Conservation (phyloP, 1,139 yeast species). For the Nakaseomyces delphensis region DNA sequence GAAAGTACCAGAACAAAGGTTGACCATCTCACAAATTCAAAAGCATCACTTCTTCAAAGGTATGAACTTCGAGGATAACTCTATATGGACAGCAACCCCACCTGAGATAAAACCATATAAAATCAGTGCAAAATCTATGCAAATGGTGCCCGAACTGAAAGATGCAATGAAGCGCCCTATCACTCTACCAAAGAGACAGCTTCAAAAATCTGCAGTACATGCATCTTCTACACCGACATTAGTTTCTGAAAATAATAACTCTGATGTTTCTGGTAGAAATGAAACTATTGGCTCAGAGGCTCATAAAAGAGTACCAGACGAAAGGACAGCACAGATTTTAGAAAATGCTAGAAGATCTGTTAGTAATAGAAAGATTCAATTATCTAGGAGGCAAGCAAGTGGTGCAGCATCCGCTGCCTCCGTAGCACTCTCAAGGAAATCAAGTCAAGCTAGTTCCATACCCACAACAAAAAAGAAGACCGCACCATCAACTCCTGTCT, state of each 20-base stretch:
- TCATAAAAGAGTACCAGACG: slow-evolving; percentile 19
- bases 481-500: slow-evolving; percentile 14
- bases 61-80: slow-evolving; percentile 50
- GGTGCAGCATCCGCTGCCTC: slow-evolving; percentile 35
- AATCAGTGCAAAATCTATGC: slow-evolving; percentile 39
- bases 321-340: slow-evolving; percentile 28
- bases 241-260: slow-evolving; percentile 1
- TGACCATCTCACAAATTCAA: slow-evolving; percentile 62
- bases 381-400: slow-evolving; percentile 17
- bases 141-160: slow-evolving; percentile 33
- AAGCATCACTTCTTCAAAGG: slow-evolving; percentile 66
- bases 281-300: slow-evolving; percentile 6
- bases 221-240: slow-evolving; percentile 4
- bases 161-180: slow-evolving; percentile 18
- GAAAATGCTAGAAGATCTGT: slow-evolving; percentile 25
- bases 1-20: slow-evolving; percentile 59
- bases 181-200: slow-evolving; percentile 29
- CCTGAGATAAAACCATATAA: slow-evolving; percentile 77
- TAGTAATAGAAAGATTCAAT: slow-evolving; percentile 18
- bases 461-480: slow-evolving; percentile 8
- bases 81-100: slow-evolving; percentile 61
- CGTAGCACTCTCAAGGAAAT: slow-evolving; percentile 20
- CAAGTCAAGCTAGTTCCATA: slow-evolving; percentile 8
- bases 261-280: slow-evolving; percentile 17
- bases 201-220: slow-evolving; percentile 4